Evolutionary conservation across 257 asterid species (phyloP).

Genomic region (Salvia miltiorrhiza): DNA sequence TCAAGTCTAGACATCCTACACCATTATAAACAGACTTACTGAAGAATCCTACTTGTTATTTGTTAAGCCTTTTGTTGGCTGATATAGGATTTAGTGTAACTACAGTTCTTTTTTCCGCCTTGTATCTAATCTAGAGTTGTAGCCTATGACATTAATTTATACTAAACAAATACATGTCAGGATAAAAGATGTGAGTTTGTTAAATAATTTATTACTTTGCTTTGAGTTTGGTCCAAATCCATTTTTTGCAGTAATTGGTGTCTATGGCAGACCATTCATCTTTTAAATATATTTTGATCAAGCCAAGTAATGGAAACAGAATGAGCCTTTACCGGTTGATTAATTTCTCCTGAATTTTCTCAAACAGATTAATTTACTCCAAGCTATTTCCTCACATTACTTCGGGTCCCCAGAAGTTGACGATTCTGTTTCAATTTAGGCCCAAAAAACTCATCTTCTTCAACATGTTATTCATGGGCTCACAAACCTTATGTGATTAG

Average conservation of each 20-base stretch:
- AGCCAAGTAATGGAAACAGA: slow-evolving; percentile 1
- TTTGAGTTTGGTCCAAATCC: neutral
- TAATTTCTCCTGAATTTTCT: slow-evolving; percentile 9
- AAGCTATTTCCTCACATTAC: neutral
- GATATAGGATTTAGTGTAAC: slow-evolving; percentile 4
- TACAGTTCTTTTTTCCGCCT: neutral
- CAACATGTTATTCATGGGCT: slow-evolving; percentile 10
- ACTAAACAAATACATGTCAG: neutral
- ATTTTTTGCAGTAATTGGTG: neutral
- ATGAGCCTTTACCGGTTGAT: neutral
- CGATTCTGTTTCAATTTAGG: neutral
- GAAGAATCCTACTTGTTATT: slow-evolving; percentile 2
- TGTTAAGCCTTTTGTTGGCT: slow-evolving; percentile 21
- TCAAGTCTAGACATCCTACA: slow-evolving; percentile 3
- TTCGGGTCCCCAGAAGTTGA: slow-evolving; percentile 11
- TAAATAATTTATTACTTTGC: neutral
- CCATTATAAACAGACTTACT: slow-evolving; percentile 7
- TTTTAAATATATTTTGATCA: neutral
- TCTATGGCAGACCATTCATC: slow-evolving; percentile 13
- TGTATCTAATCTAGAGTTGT: slow-evolving; percentile 15
- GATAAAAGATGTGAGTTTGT: slow-evolving; percentile 1
- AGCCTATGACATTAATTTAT: slow-evolving; percentile 4
- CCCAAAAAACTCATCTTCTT: slow-evolving; percentile 6
- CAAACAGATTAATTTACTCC: slow-evolving; percentile 1
- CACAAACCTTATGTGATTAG: neutral